Conservation (phyloP, 2,329 filamentous ascomycete species). For the Trichophyton mentagrophytes region DNA sequence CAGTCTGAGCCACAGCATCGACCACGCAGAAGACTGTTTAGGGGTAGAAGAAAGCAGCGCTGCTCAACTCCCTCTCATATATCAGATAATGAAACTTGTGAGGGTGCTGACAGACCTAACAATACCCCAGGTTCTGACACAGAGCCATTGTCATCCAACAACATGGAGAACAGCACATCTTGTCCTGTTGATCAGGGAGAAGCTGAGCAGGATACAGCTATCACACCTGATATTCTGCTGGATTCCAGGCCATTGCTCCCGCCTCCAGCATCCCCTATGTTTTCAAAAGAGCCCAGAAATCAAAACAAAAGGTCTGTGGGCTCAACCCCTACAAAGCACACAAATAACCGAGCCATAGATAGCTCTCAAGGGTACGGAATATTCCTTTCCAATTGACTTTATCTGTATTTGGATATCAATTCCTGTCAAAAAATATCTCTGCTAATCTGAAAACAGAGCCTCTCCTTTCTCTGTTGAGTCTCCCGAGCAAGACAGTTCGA, state of each 20-base stretch:
- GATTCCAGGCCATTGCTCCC: neutral
- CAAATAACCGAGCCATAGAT: neutral
- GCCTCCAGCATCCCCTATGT: neutral
- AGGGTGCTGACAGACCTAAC: neutral
- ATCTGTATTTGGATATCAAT: neutral
- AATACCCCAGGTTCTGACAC: neutral
- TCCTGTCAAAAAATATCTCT: neutral
- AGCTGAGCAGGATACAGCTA: neutral
- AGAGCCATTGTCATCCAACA: neutral
- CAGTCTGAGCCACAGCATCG: conserved; percentile 7
- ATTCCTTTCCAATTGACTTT: neutral
- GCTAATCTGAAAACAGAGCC: neutral
- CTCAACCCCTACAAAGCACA: neutral
- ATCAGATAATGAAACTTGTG: neutral
- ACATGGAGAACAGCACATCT: neutral
- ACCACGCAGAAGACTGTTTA: conserved; percentile 23
- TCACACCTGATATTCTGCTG: neutral
- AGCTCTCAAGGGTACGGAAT: neutral
- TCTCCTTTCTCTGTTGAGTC: neutral
- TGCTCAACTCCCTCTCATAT: neutral
- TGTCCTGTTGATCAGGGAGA: neutral
- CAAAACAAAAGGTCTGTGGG: neutral
- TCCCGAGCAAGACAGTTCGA: neutral
- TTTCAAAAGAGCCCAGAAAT: neutral
- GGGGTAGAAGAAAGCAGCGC: conserved; percentile 19